Base-by-base conservation (phyloP, 2,329 filamentous ascomycete species). In the Colletotrichum eremochloae region DNA sequence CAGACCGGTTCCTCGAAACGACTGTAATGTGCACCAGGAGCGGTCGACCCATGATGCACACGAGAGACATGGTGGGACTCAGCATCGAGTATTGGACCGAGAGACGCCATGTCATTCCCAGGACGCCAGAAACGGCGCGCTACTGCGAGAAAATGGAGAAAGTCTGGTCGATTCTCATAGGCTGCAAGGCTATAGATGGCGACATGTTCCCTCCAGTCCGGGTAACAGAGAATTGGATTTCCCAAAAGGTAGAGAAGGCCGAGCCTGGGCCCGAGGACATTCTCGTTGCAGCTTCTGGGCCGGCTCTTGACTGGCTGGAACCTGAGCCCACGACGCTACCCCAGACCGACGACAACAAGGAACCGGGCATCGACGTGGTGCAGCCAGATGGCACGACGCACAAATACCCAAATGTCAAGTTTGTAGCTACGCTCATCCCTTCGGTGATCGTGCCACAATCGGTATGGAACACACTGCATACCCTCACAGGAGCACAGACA, bases 51-150 rank as follows among this genome's bases (percentile, higher is more conserved):
- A 83, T 87, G 40, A 92, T 96, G 88, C 93, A 96, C 80, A 87
- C 87, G 18, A 86, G 90, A 63, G 87, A 87, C 31, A 88, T 87
- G 62, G 83, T 96, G 36, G 94, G 94, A 1, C 82, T 96, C 68
- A 90, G 88, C 61, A 77, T 96, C 50, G 92, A 94, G 75, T 97
- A 96, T 79, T 96, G 94, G 94, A 91, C 90, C 80, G 87, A 92
- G 76, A 84, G 86, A 67, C 86, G 88, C 58, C 84, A 87, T 58
- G 80, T 89, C 20, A 81, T 79, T 3, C 80, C 80, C 7, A 78
- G 77, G 2, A 80, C 75, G 58, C 80, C 81, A 58, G 79, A 81
- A 24, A 80, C 83, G 42, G 79, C 84, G 24, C 76, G 78, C 14
- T 80, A 82, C 40, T 80, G 82, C 42, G 80, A 83, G 36, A 80